phyloP scores from a whole-genome alignment of 192 early-diverging fungal genomes.

The Podila epigama region DNA sequence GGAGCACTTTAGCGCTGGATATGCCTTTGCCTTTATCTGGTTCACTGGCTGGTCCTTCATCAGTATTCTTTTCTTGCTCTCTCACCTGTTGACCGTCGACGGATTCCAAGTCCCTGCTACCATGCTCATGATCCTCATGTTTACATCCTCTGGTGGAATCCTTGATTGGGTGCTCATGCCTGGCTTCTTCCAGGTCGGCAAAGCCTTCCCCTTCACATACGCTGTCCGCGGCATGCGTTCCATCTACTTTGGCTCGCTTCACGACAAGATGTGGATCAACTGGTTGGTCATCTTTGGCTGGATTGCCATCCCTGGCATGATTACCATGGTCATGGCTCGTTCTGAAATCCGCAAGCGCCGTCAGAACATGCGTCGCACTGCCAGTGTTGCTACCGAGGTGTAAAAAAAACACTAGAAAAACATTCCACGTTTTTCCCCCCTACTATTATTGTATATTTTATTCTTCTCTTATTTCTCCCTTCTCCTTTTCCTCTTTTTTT shows the following conservation, averaged over 20 bases:
- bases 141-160: conserved; percentile 39
- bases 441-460: no score
- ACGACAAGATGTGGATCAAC: conserved; percentile 45
- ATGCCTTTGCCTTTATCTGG: conserved; percentile 45
- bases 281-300: conserved; percentile 39
- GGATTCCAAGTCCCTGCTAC: conserved; percentile 42
- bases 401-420: conserved; percentile 2
- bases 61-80: conserved; percentile 28
- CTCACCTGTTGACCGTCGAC: conserved; percentile 33
- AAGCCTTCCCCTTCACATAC: conserved; percentile 39
- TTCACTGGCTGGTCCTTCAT: conserved; percentile 39
- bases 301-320: conserved; percentile 24
- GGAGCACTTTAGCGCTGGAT: conserved; percentile 29
- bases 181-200: conserved; percentile 44
- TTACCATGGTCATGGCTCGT: conserved; percentile 30
- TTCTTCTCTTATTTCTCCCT: no score
- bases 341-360: conserved; percentile 42
- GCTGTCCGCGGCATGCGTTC: conserved; percentile 16
- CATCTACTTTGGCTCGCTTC: conserved; percentile 38
- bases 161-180: conserved; percentile 42
- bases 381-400: neutral
- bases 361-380: conserved; percentile 37
- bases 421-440: no score
- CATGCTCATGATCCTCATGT: conserved; percentile 46
- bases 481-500: no score